These are phyloP conservation scores for Tuber melanosporum DNA, from an alignment of 495 filamentous ascomycete genomes.

Conservation along the genomic window DNA sequence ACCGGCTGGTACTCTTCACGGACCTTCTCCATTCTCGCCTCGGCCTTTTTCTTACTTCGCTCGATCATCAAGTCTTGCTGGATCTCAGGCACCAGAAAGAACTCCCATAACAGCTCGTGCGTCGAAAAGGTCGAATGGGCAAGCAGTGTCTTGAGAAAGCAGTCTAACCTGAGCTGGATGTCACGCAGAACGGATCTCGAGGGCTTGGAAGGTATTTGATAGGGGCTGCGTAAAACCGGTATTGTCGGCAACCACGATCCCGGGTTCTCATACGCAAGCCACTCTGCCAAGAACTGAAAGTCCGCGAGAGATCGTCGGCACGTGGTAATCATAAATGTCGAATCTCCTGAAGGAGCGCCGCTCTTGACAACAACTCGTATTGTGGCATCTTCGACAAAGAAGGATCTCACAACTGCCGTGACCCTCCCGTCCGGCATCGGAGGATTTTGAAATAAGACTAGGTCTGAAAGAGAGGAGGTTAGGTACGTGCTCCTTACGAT, in stretches of 20 bases:
- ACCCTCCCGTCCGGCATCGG: constrained; percentile 69
- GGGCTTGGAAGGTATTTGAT: constrained; percentile 85
- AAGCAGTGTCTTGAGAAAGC: constrained; percentile 77
- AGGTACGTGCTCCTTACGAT: background rate
- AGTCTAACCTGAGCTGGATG: constrained; percentile 78
- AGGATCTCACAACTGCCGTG: constrained; percentile 91
- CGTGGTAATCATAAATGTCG: constrained; percentile 83
- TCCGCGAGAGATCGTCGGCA: constrained; percentile 83
- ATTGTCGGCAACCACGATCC: constrained; percentile 88
- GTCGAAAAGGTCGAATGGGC: constrained; percentile 89
- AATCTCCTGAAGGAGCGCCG: constrained; percentile 60
- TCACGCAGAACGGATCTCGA: constrained; percentile 80
- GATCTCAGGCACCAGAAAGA: constrained; percentile 93
- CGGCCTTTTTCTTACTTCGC: constrained; percentile 76
- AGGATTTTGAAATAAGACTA: constrained; percentile 71
- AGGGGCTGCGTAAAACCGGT: constrained; percentile 72
- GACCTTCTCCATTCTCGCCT: constrained; percentile 71
- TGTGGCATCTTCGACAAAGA: constrained; percentile 94
- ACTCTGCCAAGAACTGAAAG: constrained; percentile 82
- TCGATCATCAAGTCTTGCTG: constrained; percentile 85
- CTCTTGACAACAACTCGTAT: constrained; percentile 92
- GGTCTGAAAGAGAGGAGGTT: constrained; percentile 48
- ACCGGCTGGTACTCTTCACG: constrained; percentile 80
- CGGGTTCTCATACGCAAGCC: constrained; percentile 86
- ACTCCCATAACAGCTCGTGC: constrained; percentile 98